Evolutionary conservation across 1,284 basidiomycete species (phyloP).

Genomic region (Vanrija sp.): DNA sequence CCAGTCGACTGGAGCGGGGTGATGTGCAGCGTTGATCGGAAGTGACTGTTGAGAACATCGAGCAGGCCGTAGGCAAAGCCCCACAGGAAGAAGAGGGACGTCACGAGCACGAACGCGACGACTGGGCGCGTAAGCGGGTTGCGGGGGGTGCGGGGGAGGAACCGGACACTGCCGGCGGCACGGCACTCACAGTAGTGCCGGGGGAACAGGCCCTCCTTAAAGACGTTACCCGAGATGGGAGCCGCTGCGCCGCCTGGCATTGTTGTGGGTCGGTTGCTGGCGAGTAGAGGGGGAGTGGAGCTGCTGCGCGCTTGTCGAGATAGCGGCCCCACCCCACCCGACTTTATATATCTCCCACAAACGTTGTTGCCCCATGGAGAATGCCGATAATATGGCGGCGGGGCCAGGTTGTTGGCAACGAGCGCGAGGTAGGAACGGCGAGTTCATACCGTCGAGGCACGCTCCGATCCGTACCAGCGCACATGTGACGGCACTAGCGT

Average conservation of each 20-base stretch:
- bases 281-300: too few species aligned
- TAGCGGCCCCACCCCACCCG: too few species aligned
- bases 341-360: too few species aligned
- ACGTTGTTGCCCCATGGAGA: too few species aligned
- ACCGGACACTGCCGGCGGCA: background rate
- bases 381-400: too few species aligned
- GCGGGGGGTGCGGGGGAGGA: too few species aligned
- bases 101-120: constrained; percentile 65
- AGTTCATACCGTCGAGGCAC: too few species aligned
- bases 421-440: too few species aligned
- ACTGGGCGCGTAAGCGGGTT: constrained; percentile 18
- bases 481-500: too few species aligned
- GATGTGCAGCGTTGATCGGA: constrained; percentile 59
- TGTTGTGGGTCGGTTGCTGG: background rate
- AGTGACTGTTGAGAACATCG: constrained; percentile 61
- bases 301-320: too few species aligned
- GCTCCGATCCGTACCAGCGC: too few species aligned
- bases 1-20: constrained; percentile 74
- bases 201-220: constrained; percentile 14
- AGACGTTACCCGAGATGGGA: constrained; percentile 4
- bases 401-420: too few species aligned
- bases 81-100: constrained; percentile 77
- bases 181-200: constrained; percentile 9
- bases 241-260: constrained; percentile 11
- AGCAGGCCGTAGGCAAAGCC: constrained; percentile 61